phyloP scores from a whole-genome alignment of 176 grass and related monocot genomes.

The Carex myosuroides region DNA sequence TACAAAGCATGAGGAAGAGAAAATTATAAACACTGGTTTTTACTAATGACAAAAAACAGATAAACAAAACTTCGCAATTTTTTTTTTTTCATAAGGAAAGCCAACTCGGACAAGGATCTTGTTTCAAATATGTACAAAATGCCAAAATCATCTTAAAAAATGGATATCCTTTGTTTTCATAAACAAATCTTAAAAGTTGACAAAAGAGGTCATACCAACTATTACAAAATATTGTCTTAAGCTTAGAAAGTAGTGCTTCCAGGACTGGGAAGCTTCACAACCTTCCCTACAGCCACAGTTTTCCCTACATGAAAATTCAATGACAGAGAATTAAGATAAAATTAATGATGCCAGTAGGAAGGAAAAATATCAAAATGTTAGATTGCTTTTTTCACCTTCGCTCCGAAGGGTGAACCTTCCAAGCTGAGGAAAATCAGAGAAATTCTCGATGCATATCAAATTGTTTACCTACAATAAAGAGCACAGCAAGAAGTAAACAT shows the following conservation, averaged over 20 bases:
- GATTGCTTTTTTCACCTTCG: constrained; percentile 47
- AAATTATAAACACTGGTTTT: neutral
- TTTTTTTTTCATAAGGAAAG: no score
- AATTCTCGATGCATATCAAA: constrained; percentile 89
- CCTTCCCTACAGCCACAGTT: constrained; percentile 91
- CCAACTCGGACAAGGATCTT: neutral
- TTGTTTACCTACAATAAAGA: constrained; percentile 57
- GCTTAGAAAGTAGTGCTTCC: constrained; percentile 41
- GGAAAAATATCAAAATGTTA: neutral
- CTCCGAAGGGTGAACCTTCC: constrained; percentile 95
- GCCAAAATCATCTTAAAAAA: neutral
- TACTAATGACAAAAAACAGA: neutral
- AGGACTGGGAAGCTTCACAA: constrained; percentile 49
- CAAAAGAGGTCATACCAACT: constrained; percentile 22
- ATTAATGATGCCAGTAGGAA: neutral
- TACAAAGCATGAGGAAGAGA: neutral
- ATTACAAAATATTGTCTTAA: constrained; percentile 46
- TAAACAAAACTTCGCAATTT: neutral
- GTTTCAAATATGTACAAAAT: neutral
- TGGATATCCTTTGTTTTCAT: neutral
- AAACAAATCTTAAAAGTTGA: neutral
- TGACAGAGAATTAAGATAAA: neutral
- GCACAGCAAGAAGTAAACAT: constrained; percentile 5
- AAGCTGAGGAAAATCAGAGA: constrained; percentile 77
- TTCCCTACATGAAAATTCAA: constrained; percentile 50